Percentiles rank a stretch among this genome's conserved stretches.
Conservation (phyloP, 768 basidiomycete genomes). For the Hortiboletus flavorubellus region DNA sequence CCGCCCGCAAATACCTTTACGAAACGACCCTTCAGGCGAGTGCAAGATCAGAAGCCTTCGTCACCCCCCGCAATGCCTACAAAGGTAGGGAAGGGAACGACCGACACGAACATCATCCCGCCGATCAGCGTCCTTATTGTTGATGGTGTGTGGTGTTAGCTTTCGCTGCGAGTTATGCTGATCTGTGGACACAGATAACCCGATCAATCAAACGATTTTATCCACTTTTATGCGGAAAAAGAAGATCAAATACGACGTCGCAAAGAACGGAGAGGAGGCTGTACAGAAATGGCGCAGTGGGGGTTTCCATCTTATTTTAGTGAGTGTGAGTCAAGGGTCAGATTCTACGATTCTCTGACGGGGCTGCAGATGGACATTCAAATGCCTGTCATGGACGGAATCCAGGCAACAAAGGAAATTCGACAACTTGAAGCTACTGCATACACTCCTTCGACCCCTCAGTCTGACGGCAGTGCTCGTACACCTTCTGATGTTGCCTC, state of each 20-base stretch:
- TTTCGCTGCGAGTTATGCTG: slow-evolving; percentile 8
- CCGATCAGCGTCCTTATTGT: slow-evolving; percentile 98
- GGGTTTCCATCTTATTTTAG: slow-evolving; percentile 92
- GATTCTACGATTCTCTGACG: slow-evolving; percentile 10
- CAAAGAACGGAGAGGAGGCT: slow-evolving; percentile 93
- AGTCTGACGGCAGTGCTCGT: slow-evolving; percentile 42
- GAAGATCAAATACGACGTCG: slow-evolving; percentile 91
- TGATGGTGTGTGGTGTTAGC: slow-evolving; percentile 62
- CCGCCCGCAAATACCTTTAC: slow-evolving; percentile 20
- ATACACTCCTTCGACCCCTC: slow-evolving; percentile 67
- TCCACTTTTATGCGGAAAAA: slow-evolving; percentile 97
- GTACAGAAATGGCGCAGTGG: slow-evolving; percentile 94
- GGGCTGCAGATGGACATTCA: slow-evolving; percentile 93
- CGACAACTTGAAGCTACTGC: slow-evolving; percentile 76
- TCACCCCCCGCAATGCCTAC: slow-evolving; percentile 28
- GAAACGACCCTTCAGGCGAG: slow-evolving; percentile 33
- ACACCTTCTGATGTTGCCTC: slow-evolving; percentile 56
- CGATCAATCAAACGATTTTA: slow-evolving; percentile 96
- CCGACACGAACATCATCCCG: slow-evolving; percentile 78
- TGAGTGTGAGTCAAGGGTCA: slow-evolving; percentile 37
- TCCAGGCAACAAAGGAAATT: slow-evolving; percentile 95
- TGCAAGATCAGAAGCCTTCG: slow-evolving; percentile 28
- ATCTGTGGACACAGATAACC: slow-evolving; percentile 69
- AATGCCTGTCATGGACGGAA: slow-evolving; percentile 99
- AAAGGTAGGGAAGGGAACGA: slow-evolving; percentile 49